Conservation (phyloP, 768 basidiomycete species). For the Exidia glandulosa region DNA sequence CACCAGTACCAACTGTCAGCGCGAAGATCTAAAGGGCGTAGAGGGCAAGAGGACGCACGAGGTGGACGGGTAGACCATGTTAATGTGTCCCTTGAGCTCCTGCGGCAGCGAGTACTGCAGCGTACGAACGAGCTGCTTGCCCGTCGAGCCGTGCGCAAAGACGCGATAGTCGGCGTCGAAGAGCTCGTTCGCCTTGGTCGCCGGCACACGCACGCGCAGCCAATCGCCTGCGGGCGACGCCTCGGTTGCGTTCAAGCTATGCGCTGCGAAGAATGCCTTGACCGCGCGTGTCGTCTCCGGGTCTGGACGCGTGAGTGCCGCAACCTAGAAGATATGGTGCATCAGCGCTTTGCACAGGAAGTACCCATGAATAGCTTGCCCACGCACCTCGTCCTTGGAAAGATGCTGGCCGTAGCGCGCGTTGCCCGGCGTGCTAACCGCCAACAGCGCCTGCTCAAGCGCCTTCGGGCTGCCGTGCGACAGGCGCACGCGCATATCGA, state of each 20-base stretch:
- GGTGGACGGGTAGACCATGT: neutral
- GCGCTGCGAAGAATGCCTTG: neutral
- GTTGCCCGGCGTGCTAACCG: constrained; percentile 45
- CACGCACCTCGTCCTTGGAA: constrained; percentile 27
- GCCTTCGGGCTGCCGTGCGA: constrained; percentile 38
- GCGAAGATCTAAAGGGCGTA: neutral
- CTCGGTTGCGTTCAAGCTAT: neutral
- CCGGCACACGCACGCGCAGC: neutral
- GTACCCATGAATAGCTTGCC: too few species aligned
- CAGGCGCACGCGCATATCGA: constrained; percentile 45
- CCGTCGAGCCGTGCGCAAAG: neutral
- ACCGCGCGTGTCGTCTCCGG: neutral
- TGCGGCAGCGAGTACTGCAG: neutral
- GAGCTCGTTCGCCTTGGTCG: constrained; percentile 8
- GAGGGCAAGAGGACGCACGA: neutral
- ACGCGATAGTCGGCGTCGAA: constrained; percentile 23
- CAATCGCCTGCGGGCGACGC: neutral
- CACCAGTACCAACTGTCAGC: neutral
- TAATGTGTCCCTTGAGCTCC: neutral
- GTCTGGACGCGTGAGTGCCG: neutral
- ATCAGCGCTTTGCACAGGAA: neutral
- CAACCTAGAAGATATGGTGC: neutral
- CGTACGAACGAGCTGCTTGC: neutral
- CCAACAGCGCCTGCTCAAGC: constrained; percentile 41
- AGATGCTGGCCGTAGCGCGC: constrained; percentile 40